A percentile compares a stretch with the other conserved stretches of the same genome.
These are phyloP conservation scores for Asterella californica DNA, from an alignment of 225 moss, liverwort and hornwort species.

Conservation along the genomic window DNA sequence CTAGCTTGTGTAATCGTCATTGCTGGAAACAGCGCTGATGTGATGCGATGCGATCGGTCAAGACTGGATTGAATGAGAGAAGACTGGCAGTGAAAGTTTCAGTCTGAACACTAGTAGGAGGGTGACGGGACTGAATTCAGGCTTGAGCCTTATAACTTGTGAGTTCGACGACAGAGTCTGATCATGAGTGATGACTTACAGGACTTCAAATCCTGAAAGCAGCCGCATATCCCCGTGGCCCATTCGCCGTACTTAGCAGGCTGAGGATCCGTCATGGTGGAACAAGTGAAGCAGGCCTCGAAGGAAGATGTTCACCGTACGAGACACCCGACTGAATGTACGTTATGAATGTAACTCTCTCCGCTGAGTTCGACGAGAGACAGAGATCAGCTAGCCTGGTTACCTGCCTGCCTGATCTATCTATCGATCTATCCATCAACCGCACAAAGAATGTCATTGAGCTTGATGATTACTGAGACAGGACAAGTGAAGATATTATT, in stretches of 20 bases:
- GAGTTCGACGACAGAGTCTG: background rate
- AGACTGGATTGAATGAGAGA: too few species aligned
- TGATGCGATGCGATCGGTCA: too few species aligned
- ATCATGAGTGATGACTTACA: background rate
- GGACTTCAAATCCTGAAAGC: constrained; percentile 10
- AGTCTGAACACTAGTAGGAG: background rate
- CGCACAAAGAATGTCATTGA: background rate
- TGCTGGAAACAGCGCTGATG: background rate
- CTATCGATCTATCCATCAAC: background rate
- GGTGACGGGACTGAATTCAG: background rate
- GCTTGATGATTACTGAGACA: background rate
- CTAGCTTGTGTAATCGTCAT: background rate
- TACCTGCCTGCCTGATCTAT: background rate
- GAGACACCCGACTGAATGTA: background rate
- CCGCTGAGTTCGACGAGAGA: background rate
- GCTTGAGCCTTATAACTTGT: background rate
- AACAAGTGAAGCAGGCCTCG: background rate
- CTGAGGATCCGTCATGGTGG: constrained; percentile 1
- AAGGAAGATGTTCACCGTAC: background rate
- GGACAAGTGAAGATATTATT: background rate
- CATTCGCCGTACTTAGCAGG: constrained; percentile 13
- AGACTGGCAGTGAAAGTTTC: too few species aligned
- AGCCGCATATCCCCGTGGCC: constrained; percentile 24
- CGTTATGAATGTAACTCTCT: background rate
- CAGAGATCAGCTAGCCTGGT: background rate